phyloP scores from a whole-genome alignment of 192 early-diverging fungal species.

The Pilaira anomala region DNA sequence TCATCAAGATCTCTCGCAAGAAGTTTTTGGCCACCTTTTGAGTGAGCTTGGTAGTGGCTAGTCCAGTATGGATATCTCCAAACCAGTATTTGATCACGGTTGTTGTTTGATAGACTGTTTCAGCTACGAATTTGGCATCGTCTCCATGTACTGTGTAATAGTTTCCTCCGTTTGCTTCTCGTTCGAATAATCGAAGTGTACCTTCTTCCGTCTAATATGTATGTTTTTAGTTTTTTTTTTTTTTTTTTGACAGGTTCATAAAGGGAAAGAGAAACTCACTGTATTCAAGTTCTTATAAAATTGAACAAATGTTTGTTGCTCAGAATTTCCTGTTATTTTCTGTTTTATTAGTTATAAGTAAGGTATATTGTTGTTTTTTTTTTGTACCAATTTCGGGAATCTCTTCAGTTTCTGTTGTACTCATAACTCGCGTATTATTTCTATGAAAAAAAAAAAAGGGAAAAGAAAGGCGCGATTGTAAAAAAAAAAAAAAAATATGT shows the following conservation, averaged over 20 bases:
- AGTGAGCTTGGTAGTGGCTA: constrained; percentile 79
- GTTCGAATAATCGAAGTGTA: constrained; percentile 70
- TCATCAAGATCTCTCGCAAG: constrained; percentile 75
- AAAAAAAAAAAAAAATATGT: too few species aligned
- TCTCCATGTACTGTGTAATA: constrained; percentile 90
- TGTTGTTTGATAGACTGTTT: constrained; percentile 84
- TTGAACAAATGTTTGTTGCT: constrained; percentile 50
- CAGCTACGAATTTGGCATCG: constrained; percentile 86
- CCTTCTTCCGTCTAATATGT: constrained; percentile 45
- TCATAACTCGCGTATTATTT: not conserved
- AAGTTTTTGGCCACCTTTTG: constrained; percentile 72
- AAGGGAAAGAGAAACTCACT: not conserved
- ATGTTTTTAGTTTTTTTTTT: not conserved
- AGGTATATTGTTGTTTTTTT: not conserved
- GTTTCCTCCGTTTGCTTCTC: constrained; percentile 53
- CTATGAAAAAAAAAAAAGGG: too few species aligned
- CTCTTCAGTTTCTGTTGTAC: not conserved
- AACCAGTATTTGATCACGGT: constrained; percentile 90
- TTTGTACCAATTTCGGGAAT: constrained; percentile 20
- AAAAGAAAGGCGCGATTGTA: too few species aligned
- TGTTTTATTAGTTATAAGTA: too few species aligned
- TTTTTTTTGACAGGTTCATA: not conserved
- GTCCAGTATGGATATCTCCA: constrained; percentile 50
- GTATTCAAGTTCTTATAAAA: constrained; percentile 43
- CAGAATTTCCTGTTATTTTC: constrained; percentile 38